These are phyloP conservation scores for Globisporangium megalacanthum DNA, from an alignment of 352 stramenopile species.

Conservation along the genomic window DNA sequence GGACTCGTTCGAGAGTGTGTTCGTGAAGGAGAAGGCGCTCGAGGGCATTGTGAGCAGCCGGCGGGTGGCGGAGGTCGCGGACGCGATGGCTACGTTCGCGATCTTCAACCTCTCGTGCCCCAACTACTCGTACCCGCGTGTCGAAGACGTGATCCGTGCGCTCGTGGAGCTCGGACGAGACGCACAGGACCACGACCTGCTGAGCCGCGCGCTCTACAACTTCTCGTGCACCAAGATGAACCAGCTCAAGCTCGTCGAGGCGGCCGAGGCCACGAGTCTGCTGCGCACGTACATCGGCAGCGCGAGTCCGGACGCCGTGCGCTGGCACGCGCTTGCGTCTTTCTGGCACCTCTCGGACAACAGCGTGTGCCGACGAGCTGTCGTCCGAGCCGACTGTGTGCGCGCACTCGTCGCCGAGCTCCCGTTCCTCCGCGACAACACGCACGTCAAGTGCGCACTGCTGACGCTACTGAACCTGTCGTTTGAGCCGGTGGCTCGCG, in stretches of 20 bases:
- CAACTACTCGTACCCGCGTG: constrained; percentile 54
- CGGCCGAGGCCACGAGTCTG: constrained; percentile 30
- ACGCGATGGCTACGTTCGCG: constrained; percentile 39
- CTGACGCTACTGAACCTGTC: constrained; percentile 30
- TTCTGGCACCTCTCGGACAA: constrained; percentile 53
- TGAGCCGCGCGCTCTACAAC: constrained; percentile 67
- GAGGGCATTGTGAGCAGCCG: constrained; percentile 53
- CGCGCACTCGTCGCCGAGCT: constrained; percentile 43
- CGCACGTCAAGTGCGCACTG: constrained; percentile 37
- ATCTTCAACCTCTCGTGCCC: constrained; percentile 70
- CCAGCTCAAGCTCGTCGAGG: constrained; percentile 57
- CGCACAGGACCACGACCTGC: constrained; percentile 28
- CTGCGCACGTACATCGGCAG: constrained; percentile 28
- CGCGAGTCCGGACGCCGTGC: constrained; percentile 20
- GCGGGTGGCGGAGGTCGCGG: constrained; percentile 25
- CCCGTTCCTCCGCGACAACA: constrained; percentile 17
- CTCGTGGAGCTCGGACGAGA: constrained; percentile 48
- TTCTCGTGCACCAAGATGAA: constrained; percentile 56
- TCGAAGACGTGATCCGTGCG: constrained; percentile 58
- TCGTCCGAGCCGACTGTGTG: constrained; percentile 44
- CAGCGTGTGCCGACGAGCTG: constrained; percentile 31
- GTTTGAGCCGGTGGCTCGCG: constrained; percentile 15
- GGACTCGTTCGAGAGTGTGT: constrained; percentile 50
- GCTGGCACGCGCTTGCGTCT: constrained; percentile 26
- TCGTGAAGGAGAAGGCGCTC: constrained; percentile 73